Base-by-base conservation (phyloP, 192 early-diverging fungal species). In the Coemansia sp. region DNA sequence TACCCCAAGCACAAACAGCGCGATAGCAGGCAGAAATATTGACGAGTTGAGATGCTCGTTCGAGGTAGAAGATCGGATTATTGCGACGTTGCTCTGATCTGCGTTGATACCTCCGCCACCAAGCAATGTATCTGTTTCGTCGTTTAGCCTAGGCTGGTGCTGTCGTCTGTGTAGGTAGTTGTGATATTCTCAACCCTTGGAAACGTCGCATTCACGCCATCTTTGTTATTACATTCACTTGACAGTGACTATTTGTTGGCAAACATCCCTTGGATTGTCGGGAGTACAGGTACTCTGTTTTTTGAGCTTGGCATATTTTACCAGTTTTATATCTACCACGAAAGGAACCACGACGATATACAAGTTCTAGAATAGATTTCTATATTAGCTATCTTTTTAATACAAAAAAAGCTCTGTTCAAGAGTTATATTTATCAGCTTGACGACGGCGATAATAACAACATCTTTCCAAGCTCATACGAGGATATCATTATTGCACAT, bases 401-500 rank as follows among this genome's bases (percentile, higher is more conserved):
- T 13, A 43, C 1, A 3, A 43, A 43, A 3, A 34, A 18, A 43
- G 13, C 9, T 43, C 15, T n/a, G n/a, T n/a, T n/a, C n/a, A n/a
- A n/a, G n/a, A n/a, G n/a, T n/a, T n/a, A n/a, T n/a, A 43, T 43
- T 1, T 26, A 26, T 51, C 25, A 28, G 48, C 48, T 15, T 51
- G 48, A 51, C 21, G 48, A 26, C 13, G 48, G 48, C 48, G 48
- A 51, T 16, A 26, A 51, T 51, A 82, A 59, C 29, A 74, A 4
- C n/a, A 56, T 40, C 58, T 90, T 92, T 16, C 90, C 90, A 20
- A 87, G 66, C 71, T 91, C 91, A 59, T 93, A 93, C n/a, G 85
- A 87, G 0, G 92, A 93, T 45, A 98, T 97, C 95, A 98, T 97
- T 55, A 98, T 93, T 0, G 93, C 96, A 73, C 96, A 96, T 10